A percentile compares a stretch with the other conserved stretches of the same genome.
Evolutionary conservation across 169 alveolate species (phyloP).

Genomic region (Babesia bovis): DNA sequence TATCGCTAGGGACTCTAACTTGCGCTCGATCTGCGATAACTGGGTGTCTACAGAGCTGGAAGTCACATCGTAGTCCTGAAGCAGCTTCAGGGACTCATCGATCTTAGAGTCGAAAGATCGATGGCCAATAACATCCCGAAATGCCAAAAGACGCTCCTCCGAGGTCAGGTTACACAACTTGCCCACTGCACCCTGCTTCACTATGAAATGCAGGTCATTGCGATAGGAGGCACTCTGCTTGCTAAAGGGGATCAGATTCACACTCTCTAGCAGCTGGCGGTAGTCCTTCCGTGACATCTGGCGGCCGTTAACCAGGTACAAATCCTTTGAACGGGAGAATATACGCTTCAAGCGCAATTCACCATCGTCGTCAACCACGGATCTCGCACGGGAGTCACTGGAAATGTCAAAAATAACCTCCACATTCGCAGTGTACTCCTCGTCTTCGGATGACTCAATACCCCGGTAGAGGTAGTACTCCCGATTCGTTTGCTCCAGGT

Average conservation of each 20-base stretch:
- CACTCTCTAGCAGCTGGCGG: constrained; percentile 45
- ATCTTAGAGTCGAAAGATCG: constrained; percentile 46
- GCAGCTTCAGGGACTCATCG: constrained; percentile 36
- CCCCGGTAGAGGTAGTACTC: constrained; percentile 45
- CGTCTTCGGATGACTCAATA: constrained; percentile 39
- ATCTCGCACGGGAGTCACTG: neutral
- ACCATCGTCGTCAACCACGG: constrained; percentile 3
- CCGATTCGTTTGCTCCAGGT: constrained; percentile 15
- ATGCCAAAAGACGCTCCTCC: constrained; percentile 42
- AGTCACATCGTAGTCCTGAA: constrained; percentile 31
- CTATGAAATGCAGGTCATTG: constrained; percentile 34
- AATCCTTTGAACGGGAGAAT: constrained; percentile 43
- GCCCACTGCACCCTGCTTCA: constrained; percentile 56
- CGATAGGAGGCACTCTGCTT: constrained; percentile 31
- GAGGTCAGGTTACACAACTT: constrained; percentile 28
- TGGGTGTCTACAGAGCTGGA: constrained; percentile 30
- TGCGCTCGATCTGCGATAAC: constrained; percentile 29
- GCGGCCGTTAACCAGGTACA: constrained; percentile 49
- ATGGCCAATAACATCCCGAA: constrained; percentile 58
- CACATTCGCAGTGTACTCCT: constrained; percentile 44
- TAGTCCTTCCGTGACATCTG: constrained; percentile 55
- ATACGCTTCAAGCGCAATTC: constrained; percentile 51
- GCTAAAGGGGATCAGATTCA: constrained; percentile 36
- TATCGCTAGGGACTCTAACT: constrained; percentile 20
- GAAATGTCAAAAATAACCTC: constrained; percentile 51